Evolutionary conservation across 257 asterid species (phyloP).

Genomic region (Jacaranda mimosifolia): DNA sequence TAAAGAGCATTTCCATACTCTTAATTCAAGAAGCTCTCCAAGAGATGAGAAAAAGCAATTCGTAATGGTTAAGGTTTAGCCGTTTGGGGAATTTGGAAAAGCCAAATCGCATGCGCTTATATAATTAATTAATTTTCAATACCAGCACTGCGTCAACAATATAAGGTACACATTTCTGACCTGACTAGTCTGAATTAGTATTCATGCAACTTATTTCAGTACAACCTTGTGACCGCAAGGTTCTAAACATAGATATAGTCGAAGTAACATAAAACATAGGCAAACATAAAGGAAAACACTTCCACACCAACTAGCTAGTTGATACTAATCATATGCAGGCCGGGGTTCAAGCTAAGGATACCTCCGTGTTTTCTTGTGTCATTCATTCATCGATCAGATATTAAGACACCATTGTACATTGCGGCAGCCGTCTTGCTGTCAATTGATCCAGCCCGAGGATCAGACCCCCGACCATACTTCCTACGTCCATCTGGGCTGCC

Average conservation of each 20-base stretch:
- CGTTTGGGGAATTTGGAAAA: too few relatives aligned
- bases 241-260: background rate
- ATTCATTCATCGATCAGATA: conserved; percentile 6
- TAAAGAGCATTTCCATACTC: too few relatives aligned
- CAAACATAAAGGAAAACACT: background rate
- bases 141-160: too few relatives aligned
- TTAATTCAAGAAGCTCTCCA: too few relatives aligned
- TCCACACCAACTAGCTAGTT: background rate
- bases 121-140: background rate
- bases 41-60: too few relatives aligned
- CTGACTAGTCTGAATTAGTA: background rate
- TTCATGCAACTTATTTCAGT: conserved; percentile 19
- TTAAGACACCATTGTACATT: conserved; percentile 45
- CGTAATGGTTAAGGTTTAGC: too few relatives aligned
- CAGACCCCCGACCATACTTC: too few relatives aligned
- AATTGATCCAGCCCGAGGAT: conserved; percentile 27
- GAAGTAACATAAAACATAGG: background rate
- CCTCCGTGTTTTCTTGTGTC: background rate
- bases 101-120: too few relatives aligned
- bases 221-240: conserved; percentile 2
- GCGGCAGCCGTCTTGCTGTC: conserved; percentile 44
- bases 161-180: background rate
- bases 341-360: background rate
- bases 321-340: background rate
- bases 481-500: too few relatives aligned